Evolutionary conservation across 2,329 filamentous ascomycete genomes (phyloP), one percentile per base, ranked within the genome.

Genomic region (Oidium heveae): DNA sequence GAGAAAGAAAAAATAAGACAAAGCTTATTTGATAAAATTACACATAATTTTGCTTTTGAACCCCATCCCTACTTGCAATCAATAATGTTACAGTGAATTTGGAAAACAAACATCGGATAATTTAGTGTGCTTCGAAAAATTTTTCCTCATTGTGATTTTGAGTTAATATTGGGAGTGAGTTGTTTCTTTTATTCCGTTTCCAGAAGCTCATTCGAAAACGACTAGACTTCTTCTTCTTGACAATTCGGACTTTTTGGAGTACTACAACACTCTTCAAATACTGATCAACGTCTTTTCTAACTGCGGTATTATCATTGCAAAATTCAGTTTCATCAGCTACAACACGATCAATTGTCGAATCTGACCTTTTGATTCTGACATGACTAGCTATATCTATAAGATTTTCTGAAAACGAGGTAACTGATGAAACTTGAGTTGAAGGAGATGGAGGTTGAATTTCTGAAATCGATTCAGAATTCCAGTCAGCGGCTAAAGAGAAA

Each of bases 381-480:
- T 13, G 47, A 24, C 6, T 34, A 9, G 28, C 7, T 18, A 50
- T n/a, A 32, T 32, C 24, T 54, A 36, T 41, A 52, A 41, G 47
- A 56, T 15, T 53, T 36, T 15, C 49, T 1, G 55, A 54, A 34
- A 63, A 55, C 60, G 63, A 80, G 59, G 77, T 72, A 58, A 81
- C 76, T 64, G 77, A 81, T 18, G 78, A 81, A 41, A 77, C 78
- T 61, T 78, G 72, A 2, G 78, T 81, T 63, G 77, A 80, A 2
- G 78, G 78, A 24, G 77, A 80, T 37, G 80, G 66, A 3, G 77
- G 76, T 72, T 79, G 74, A 65, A 78, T 79, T 52, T 75, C 73
- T 1, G 76, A 80, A 1, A 76, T 77, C 4, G 73, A 75, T 59
- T 80, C 76, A 4, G 75, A 78, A 2, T 74, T 73, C 75, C 76